These are phyloP conservation scores for Boechera stricta DNA, from an alignment of 345 rosid species.

Conservation along the genomic window DNA sequence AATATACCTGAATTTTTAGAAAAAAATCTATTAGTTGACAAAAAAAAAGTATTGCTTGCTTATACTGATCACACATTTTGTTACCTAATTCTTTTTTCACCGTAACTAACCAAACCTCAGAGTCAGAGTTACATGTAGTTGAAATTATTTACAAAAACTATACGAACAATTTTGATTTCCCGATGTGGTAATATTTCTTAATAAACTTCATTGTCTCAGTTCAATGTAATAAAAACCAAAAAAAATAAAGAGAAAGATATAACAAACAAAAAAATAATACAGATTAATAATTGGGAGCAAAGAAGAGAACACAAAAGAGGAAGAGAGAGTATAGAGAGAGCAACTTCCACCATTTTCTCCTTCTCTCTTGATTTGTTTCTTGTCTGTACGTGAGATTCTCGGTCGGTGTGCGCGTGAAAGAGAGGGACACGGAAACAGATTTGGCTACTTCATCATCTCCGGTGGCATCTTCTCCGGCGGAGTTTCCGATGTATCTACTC, in stretches of 20 bases:
- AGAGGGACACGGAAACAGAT: background rate
- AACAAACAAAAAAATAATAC: background rate
- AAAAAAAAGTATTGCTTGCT: too few relatives aligned
- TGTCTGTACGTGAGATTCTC: constrained; percentile 41
- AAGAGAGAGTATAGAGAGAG: background rate
- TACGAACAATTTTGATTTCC: background rate
- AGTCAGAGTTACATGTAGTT: background rate
- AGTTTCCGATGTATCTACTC: constrained; percentile 29
- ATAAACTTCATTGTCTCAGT: background rate
- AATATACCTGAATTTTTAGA: too few relatives aligned
- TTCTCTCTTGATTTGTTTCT: constrained; percentile 26
- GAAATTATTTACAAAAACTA: too few relatives aligned
- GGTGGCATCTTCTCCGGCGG: constrained; percentile 38
- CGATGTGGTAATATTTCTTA: background rate
- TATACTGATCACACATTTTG: background rate
- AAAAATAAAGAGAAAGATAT: constrained; percentile 3
- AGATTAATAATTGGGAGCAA: background rate
- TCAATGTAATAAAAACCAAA: background rate
- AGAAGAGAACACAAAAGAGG: background rate
- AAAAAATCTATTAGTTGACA: too few relatives aligned
- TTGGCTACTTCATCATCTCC: constrained; percentile 27
- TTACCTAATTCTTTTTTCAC: background rate
- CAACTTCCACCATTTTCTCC: constrained; percentile 1
- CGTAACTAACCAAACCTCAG: background rate
- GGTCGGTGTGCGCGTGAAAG: constrained; percentile 38